Evolutionary conservation across 768 basidiomycete genomes (phyloP).

Genomic region (Lactarius hatsudake): DNA sequence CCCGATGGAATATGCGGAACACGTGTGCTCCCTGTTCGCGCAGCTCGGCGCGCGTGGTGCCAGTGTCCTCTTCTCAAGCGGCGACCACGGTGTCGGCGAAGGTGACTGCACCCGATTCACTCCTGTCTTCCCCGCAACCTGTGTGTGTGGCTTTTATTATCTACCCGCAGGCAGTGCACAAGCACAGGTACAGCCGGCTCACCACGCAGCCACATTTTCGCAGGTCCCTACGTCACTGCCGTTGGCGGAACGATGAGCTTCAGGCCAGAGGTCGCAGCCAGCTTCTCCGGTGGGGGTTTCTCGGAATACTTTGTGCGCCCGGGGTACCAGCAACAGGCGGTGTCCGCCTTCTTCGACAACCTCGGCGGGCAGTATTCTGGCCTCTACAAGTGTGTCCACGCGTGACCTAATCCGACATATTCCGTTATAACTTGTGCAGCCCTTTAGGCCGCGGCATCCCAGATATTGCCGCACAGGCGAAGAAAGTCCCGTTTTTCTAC

Average conservation of each 20-base stretch:
- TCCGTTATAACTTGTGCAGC: neutral
- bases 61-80: neutral
- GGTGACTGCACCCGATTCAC: neutral
- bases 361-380: neutral
- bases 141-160: neutral
- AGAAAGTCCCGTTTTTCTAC: accelerated
- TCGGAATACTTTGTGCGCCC: neutral
- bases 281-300: neutral
- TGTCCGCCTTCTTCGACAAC: neutral
- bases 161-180: neutral
- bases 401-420: neutral
- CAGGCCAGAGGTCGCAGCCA: neutral
- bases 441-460: neutral
- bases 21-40: neutral
- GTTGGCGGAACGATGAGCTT: neutral
- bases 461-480: neutral
- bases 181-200: neutral
- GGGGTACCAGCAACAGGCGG: neutral
- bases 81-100: neutral
- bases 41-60: neutral
- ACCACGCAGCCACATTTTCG: neutral
- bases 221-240: neutral
- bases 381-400: neutral
- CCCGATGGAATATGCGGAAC: neutral
- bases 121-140: neutral